phyloP scores from a whole-genome alignment of 805 yeast genomes.

The Myxozyma sirexii region DNA sequence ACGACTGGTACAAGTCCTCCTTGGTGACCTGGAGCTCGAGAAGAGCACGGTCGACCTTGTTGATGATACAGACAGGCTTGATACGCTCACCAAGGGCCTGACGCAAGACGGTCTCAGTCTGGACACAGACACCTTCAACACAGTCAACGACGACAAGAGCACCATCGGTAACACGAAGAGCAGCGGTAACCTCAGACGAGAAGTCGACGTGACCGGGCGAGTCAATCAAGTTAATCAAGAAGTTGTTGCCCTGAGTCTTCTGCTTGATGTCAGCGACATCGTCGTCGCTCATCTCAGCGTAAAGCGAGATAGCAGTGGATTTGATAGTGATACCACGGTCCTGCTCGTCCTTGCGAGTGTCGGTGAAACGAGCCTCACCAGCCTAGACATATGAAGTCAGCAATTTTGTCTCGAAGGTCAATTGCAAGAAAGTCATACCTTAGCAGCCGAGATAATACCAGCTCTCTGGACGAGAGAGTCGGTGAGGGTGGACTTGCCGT shows the following conservation, averaged over 20 bases:
- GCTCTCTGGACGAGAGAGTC: constrained; percentile 99
- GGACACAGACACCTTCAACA: constrained; percentile 99
- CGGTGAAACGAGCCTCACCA: constrained; percentile 99
- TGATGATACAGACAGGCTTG: constrained; percentile 96
- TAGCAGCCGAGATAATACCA: constrained; percentile 99
- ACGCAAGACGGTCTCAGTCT: constrained; percentile 99
- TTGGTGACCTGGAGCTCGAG: constrained; percentile 98
- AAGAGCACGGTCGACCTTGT: constrained; percentile 99
- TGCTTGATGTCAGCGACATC: constrained; percentile 88
- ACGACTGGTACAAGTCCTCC: constrained; percentile 98
- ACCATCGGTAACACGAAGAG: constrained; percentile 99
- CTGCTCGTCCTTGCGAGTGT: constrained; percentile 99
- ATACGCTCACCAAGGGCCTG: constrained; percentile 99
- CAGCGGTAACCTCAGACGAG: constrained; percentile 99
- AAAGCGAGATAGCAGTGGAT: constrained; percentile 97
- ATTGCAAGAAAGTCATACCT: constrained; percentile 39
- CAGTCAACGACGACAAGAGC: constrained; percentile 99
- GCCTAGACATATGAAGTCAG: constrained; percentile 50
- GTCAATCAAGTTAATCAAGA: constrained; percentile 97
- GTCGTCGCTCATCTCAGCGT: constrained; percentile 82
- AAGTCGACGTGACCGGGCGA: constrained; percentile 99
- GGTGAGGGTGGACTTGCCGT: constrained; percentile 99
- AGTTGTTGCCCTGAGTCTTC: constrained; percentile 86
- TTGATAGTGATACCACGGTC: constrained; percentile 99
- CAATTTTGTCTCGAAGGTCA: neutral